These are phyloP conservation scores for Blastobotrys peoriensis DNA, from an alignment of 805 yeast species.

Conservation along the genomic window DNA sequence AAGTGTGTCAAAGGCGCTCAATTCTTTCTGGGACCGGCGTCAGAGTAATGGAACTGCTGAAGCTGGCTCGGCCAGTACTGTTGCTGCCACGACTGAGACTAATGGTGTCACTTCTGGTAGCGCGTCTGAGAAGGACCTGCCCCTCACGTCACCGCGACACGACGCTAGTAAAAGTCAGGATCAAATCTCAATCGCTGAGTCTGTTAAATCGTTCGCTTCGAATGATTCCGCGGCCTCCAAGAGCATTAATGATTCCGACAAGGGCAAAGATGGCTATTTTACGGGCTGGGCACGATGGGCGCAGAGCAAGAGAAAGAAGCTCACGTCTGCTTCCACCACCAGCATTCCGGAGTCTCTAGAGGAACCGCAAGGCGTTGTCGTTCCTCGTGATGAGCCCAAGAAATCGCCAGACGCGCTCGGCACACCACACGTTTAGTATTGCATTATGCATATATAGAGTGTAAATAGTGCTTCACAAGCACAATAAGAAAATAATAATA, in stretches of 20 bases:
- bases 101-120: neutral
- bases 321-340: slow-evolving; percentile 2
- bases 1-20: slow-evolving; percentile 25
- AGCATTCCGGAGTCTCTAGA: neutral
- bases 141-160: neutral
- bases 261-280: slow-evolving; percentile 11
- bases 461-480: too few relatives aligned
- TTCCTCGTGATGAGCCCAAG: neutral
- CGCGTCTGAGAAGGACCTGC: neutral
- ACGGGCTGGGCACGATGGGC: slow-evolving; percentile 19
- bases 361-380: neutral
- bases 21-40: slow-evolving; percentile 23
- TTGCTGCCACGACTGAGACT: neutral
- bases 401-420: neutral
- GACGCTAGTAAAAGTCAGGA: neutral
- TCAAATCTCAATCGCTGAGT: neutral
- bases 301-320: slow-evolving; percentile 9
- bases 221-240: neutral
- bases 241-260: neutral
- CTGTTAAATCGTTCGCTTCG: neutral
- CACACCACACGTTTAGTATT: neutral
- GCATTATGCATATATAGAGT: neutral
- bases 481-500: too few relatives aligned
- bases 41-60: neutral
- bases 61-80: neutral